Conservation (phyloP, 768 basidiomycete genomes). For the Boletus reticulatus region DNA sequence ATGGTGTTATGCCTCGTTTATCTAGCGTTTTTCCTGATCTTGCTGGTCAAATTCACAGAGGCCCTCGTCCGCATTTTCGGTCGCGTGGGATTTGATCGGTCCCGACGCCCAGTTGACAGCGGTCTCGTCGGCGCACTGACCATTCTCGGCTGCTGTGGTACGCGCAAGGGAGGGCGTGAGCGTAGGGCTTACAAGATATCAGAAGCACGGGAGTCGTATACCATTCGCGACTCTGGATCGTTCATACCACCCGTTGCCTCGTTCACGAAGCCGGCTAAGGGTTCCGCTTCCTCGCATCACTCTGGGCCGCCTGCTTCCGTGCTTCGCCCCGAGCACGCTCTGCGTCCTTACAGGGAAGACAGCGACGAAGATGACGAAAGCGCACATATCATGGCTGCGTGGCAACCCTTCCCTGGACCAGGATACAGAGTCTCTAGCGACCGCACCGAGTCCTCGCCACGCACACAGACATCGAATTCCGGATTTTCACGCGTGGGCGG, state of each 20-base stretch:
- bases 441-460: conserved; percentile 25
- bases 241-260: conserved; percentile 43
- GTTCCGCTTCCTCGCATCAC: conserved; percentile 34
- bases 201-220: conserved; percentile 28
- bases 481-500: conserved; percentile 89
- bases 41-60: conserved; percentile 83
- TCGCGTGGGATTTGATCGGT: conserved; percentile 80
- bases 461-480: conserved; percentile 37
- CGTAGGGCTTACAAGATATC: conserved; percentile 25
- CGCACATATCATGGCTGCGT: conserved; percentile 93
- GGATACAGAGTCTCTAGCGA: conserved; percentile 23
- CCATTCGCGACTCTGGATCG: conserved; percentile 43
- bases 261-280: conserved; percentile 27
- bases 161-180: conserved; percentile 37
- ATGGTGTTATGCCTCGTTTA: conserved; percentile 81
- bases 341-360: conserved; percentile 73
- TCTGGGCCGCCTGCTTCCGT: conserved; percentile 65
- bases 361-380: conserved; percentile 68
- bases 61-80: conserved; percentile 76
- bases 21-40: conserved; percentile 77
- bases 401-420: conserved; percentile 68
- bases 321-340: conserved; percentile 75
- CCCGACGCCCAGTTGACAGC: conserved; percentile 73
- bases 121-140: conserved; percentile 86
- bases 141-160: conserved; percentile 63